Evolutionary conservation across 2,329 filamentous ascomycete genomes (phyloP), one percentile per base, ranked within the genome.

Genomic region (Davidsoniella neocaledoniae): DNA sequence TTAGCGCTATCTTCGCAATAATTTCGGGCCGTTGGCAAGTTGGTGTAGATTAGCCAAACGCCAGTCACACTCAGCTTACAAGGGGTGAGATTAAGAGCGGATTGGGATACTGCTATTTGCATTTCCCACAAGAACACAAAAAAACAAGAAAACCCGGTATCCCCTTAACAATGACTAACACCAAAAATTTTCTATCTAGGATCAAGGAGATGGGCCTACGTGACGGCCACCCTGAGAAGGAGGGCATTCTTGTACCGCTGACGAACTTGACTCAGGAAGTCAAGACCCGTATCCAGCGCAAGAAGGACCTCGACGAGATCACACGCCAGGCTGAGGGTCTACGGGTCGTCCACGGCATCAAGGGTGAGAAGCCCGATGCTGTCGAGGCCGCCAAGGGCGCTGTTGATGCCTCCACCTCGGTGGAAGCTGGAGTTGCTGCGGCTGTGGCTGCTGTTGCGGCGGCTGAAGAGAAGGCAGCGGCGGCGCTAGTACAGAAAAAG

Each of bases 191-290:
- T 16, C 19, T 4, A 7, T 29, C 7, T 39, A 53, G 52, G 66
- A 74, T 95, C 62, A 96, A 96, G 77, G 79, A 69, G 73, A 66
- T 73, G 64, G 69, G 86, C 43, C 70, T 93, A 50, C 73, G 75
- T 3, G 81, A 91, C 39, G 86, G 79, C 23, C 84, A 95, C 70
- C 81, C 86, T 0, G 86, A 94, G 63, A 94, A 95, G 69, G 84
- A 94, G 53, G 90, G 88, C 46, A 73, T 88, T 40, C 66, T 87
- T 51, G 77, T 95, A 19, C 69, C 79, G 48, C 70, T 83, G 55
- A 65, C 64, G 29, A 70, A 79, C 50, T 65, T 88, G 59, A 75
- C 79, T 2, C 62, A 67, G 10, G 81, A 86, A 63, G 70, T 87
- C 40, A 76, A 72, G 58, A 57, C 53, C 33, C 60, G 67, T 14